Evolutionary conservation across 1,284 basidiomycete genomes (phyloP), one percentile per base, ranked within the genome.

Genomic region (Ceratobasidium sp.): DNA sequence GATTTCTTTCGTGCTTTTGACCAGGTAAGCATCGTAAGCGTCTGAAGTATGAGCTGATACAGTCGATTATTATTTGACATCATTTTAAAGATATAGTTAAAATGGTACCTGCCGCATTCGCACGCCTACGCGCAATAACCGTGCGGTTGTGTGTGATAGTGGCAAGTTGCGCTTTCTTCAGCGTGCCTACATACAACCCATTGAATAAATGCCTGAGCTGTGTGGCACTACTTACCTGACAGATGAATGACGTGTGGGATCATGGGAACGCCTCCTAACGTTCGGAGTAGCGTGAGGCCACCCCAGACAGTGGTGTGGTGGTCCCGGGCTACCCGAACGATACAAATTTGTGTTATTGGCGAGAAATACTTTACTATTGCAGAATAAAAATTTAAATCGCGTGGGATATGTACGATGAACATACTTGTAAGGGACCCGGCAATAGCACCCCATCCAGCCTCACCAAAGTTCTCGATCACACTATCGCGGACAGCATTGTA

Each of bases 281-380:
- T 75, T 0, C 84, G 82, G 52, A 91, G 75, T 11, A 91, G 77
- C 0, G 89, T 88, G 5, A 89, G 76, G 0, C 84, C 87, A 1
- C 83, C 89, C 89, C 89, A 90, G 0, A 87, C 88, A 54, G 87
- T 83, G 11, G 81, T 82, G 73, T 90, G 84, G 62, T 88, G 87
- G 66, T 91, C 90, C 53, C 90, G 79, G 19, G 85, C 87, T 29
- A 91, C 88, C 27, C 90, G 87, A 52, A 92, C 82, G 74, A 93
- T 91, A 73, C 87, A 90, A 0, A 91, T 79, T 71, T 86, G 85
- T 8, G 89, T 92, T 19, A 82, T 84, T 0, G 89, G 87, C 0
- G 90, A 91, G 74, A 86, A 91, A 74, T 92, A 93, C 76, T 91
- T 92, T 69, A 92, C 90, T 91, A 23, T 33, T 39, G n/a, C 19